Evolutionary conservation across 208 protist species (phyloP).

Genomic region (Crithidia sp.): DNA sequence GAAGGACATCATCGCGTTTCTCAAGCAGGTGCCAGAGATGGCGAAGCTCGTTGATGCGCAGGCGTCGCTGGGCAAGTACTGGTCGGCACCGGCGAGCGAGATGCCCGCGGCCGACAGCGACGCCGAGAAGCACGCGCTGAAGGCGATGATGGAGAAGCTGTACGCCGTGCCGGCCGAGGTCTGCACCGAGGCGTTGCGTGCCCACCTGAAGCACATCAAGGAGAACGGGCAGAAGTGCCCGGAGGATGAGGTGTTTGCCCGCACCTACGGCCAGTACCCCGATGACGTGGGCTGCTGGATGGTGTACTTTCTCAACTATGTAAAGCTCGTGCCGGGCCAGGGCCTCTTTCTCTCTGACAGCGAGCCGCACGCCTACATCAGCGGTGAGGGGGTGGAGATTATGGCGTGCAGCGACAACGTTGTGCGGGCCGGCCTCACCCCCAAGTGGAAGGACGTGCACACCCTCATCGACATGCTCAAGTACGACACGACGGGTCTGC

Average conservation of each 20-base stretch:
- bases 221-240: conserved; percentile 32
- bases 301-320: conserved; percentile 97
- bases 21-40: conserved; percentile 64
- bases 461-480: conserved; percentile 94
- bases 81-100: conserved; percentile 17
- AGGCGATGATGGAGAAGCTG: conserved; percentile 68
- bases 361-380: conserved; percentile 98
- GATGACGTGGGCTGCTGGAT: conserved; percentile 98
- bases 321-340: conserved; percentile 93
- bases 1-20: conserved; percentile 79
- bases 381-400: conserved; percentile 96
- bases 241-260: conserved; percentile 83
- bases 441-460: conserved; percentile 97
- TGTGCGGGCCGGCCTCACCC: conserved; percentile 96
- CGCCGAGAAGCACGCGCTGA: conserved; percentile 58
- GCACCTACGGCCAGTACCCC: conserved; percentile 94
- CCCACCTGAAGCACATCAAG: conserved; percentile 57
- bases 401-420: conserved; percentile 99
- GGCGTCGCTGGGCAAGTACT: conserved; percentile 36
- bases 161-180: conserved; percentile 51
- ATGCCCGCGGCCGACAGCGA: conserved; percentile 38
- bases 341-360: conserved; percentile 96
- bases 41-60: conserved; percentile 41
- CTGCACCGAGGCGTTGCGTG: conserved; percentile 51
- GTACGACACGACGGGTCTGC: conserved; percentile 81